Base-by-base conservation (phyloP, 768 basidiomycete species). In the Macrocybe gigantea region DNA sequence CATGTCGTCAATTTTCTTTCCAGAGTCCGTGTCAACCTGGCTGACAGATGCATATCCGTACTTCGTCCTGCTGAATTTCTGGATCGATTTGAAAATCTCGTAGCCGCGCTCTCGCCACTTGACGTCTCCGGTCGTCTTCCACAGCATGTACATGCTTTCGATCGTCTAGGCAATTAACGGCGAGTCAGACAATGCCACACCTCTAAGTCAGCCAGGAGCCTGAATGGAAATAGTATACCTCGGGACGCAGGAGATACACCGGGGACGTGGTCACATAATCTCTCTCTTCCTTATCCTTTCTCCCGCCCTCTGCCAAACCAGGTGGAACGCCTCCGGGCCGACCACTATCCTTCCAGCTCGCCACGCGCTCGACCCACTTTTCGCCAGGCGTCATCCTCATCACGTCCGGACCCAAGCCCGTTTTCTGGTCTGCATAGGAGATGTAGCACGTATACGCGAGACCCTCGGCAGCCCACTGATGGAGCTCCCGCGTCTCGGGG, bases 61-160 rank as follows among this genome's bases (percentile, higher is more conserved):
- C 3, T 67, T 55, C 3, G 79, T 82, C 56, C 71, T 77, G 1
- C 82, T 66, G 51, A 78, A 64, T 8, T 70, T 71, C 56, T 85
- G 75, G 35, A 90, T 74, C 1, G 83, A 71, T 52, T 79, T 62
- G 56, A 84, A 90, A 34, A 89, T 78, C 13, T 57, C 65, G 74
- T 84, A 88, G 2, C 84, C 87, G 30, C 80, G 76, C 47, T 89
- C 81, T 45, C 87, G 70, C 87, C 87, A 89, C 39, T 69, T 73
- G 5, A 63, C 60, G 40, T 89, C 77, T 0, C 80, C 77, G 0
- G 86, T 89, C 11, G 75, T 73, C 43, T 77, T 75, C 79, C 82
- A 88, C 57, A 90, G 60, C 10, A 85, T 57, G 60, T 81, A 88
- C 47, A 90, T 65, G 22, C 78, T 81, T 57, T 90, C 88, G 5